Percentiles rank a stretch among this genome's conserved stretches.
Evolutionary conservation across 495 filamentous ascomycete species (phyloP).

Genomic region (Lasiosphaeria ovina): DNA sequence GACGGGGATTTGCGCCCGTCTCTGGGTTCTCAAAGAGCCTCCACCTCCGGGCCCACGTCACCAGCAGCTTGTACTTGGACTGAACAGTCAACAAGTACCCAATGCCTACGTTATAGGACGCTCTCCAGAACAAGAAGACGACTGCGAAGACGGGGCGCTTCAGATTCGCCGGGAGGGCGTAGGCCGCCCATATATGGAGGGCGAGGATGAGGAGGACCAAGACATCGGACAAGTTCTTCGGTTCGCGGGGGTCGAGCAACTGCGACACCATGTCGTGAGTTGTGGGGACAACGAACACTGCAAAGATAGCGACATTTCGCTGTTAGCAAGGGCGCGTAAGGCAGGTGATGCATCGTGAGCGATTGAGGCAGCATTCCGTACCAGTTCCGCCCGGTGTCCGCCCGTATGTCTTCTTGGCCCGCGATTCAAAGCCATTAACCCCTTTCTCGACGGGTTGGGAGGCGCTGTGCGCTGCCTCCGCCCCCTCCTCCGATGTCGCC

Average conservation of each 20-base stretch:
- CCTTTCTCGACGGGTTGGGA: conserved; percentile 1
- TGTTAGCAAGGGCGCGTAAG: not conserved
- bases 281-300: conserved; percentile 93
- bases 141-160: conserved; percentile 74
- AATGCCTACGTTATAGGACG: conserved; percentile 89
- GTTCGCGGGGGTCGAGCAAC: conserved; percentile 88
- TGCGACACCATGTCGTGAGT: conserved; percentile 99
- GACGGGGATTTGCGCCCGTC: conserved; percentile 75
- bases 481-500: conserved; percentile 1
- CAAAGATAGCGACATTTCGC: conserved; percentile 3
- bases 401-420: conserved; percentile 75
- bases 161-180: conserved; percentile 61
- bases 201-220: conserved; percentile 79
- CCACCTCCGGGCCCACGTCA: conserved; percentile 82
- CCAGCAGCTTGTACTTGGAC: conserved; percentile 80
- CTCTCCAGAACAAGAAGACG: conserved; percentile 88
- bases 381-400: conserved; percentile 86
- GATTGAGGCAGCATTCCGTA: conserved; percentile 46
- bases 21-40: conserved; percentile 82
- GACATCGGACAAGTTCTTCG: conserved; percentile 88
- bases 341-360: not conserved
- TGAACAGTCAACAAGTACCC: conserved; percentile 85
- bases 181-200: conserved; percentile 68
- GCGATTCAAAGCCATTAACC: conserved; percentile 9
- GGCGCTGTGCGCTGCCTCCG: not conserved